Evolutionary conservation across 2,329 filamentous ascomycete genomes (phyloP), one percentile per base, ranked within the genome.

Genomic region (Colletotrichum sp.): DNA sequence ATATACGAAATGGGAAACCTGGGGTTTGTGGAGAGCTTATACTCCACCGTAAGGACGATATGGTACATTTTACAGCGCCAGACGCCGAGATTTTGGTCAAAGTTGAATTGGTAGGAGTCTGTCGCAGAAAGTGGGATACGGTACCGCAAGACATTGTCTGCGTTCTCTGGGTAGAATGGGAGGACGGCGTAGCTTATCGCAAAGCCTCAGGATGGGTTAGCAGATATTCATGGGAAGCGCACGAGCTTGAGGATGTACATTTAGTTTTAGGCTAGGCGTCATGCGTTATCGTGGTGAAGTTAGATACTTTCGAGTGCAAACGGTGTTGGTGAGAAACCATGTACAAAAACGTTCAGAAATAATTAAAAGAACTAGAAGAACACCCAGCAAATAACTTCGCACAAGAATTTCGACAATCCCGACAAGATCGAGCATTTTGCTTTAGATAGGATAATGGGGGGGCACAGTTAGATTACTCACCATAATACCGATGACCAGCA

Each of bases 91-190:
- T 4, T 5, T 8, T 15, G 15, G 15, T 18, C 54, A 9, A 63
- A 43, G 21, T 63, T 18, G 59, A 31, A 16, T 33, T 63, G 12
- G 34, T 63, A 7, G 59, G 18, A 8, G 43, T 63, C 15, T 63
- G 33, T 34, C 12, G 34, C 54, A 57, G 27, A 24, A 16, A 8
- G 15, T 27, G n/a, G 11, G 33, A 27, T 21, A 18, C 59, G 59
- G 27, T 8, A 16, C 31, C 13, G 47, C 16, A 63, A 63, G 59
- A 36, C n/a, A 18, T 8, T 8, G 13, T 8, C 11, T 18, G 18
- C 8, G 63, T 66, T n/a, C 43, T 55, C 9, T 55, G 63, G 63
- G 63, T 66, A 13, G 21, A 55, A 29, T 66, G 63, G 43, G 33
- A 21, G 5, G 43, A 21, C 12, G 63, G 43, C 3, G 38, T 66